phyloP scores from a whole-genome alignment of 2,329 filamentous ascomycete species.

The Penicillium janthinellum region DNA sequence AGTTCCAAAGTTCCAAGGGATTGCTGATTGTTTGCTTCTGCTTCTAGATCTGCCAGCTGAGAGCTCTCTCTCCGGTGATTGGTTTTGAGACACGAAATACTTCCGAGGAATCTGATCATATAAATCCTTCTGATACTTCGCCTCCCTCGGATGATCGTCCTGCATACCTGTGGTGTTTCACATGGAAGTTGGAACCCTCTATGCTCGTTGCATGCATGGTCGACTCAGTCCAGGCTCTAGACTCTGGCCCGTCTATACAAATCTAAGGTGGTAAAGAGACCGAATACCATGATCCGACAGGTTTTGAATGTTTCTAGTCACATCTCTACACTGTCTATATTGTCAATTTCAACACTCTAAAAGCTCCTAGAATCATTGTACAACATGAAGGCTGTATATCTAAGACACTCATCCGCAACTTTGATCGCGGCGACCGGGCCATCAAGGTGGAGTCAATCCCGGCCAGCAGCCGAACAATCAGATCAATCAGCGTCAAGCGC shows the following conservation, averaged over 20 bases:
- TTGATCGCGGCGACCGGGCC: neutral
- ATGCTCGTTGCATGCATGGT: neutral
- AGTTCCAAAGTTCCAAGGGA: neutral
- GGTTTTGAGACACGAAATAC: neutral
- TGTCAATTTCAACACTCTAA: too few species aligned
- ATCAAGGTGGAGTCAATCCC: neutral
- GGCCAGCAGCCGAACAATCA: neutral
- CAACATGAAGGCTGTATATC: too few species aligned
- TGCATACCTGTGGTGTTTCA: slow-evolving; percentile 3
- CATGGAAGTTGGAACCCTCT: neutral
- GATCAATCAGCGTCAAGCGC: neutral
- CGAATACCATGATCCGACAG: neutral
- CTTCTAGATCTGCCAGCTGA: neutral
- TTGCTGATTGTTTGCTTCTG: neutral
- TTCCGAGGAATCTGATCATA: neutral
- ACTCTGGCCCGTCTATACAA: neutral
- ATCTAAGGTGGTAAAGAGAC: neutral
- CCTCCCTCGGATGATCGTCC: neutral
- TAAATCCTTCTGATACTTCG: neutral
- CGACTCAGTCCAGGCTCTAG: neutral
- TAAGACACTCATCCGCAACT: too few species aligned
- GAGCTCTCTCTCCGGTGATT: neutral
- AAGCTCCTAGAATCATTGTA: too few species aligned
- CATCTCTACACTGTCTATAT: too few species aligned
- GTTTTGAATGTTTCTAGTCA: neutral